Evolutionary conservation across 1,284 basidiomycete genomes (phyloP).

Genomic region (Moniliophthora roreri): DNA sequence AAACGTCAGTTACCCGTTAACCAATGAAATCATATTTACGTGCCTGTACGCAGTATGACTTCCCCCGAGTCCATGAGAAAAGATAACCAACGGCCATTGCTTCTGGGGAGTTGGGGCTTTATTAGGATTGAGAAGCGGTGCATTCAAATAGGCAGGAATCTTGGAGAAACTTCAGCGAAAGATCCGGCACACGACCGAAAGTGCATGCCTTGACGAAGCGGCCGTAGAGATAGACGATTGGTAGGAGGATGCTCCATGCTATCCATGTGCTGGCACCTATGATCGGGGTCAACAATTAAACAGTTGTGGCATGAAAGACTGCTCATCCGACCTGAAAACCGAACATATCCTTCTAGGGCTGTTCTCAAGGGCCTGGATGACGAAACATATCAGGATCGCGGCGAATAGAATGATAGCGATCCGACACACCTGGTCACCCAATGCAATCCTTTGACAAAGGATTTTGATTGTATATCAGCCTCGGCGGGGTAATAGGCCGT

Average conservation of each 20-base stretch:
- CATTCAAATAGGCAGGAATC: conserved; percentile 60
- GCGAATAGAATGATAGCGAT: not conserved
- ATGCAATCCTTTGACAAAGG: conserved; percentile 37
- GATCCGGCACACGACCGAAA: not conserved
- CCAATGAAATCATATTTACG: conserved; percentile 7
- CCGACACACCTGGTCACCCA: conserved; percentile 61
- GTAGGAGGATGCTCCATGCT: conserved; percentile 32
- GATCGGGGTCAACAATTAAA: not conserved
- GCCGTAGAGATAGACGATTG: conserved; percentile 50
- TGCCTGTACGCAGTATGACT: conserved; percentile 71
- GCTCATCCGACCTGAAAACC: conserved; percentile 7
- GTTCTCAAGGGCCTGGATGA: conserved; percentile 11
- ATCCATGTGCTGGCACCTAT: conserved; percentile 40
- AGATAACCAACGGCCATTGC: conserved; percentile 73
- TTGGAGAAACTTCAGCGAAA: conserved; percentile 20
- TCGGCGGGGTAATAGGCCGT: conserved; percentile 61
- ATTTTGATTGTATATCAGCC: conserved; percentile 18
- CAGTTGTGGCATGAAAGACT: not conserved
- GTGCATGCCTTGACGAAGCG: conserved; percentile 39
- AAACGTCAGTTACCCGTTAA: conserved; percentile 1
- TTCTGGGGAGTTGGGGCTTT: conserved; percentile 17
- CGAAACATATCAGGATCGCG: not conserved
- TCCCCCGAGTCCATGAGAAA: conserved; percentile 83
- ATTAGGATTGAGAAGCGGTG: conserved; percentile 47
- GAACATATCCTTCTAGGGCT: conserved; percentile 11